Evolutionary conservation across 441 rosid genomes (phyloP), one percentile per base, ranked within the genome.

Genomic region (Syzygium malaccense): DNA sequence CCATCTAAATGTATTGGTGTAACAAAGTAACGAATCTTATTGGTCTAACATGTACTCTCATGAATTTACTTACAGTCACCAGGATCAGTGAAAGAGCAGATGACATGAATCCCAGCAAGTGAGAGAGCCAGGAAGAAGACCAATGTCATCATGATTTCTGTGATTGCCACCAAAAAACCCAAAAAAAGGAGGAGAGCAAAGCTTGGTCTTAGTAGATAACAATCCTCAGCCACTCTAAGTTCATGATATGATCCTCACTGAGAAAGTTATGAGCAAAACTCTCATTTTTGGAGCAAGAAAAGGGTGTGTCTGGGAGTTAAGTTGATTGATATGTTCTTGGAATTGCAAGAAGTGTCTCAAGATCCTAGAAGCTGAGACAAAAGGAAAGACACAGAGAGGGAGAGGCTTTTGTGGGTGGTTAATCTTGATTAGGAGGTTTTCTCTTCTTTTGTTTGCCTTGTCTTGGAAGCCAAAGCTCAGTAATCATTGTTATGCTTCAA

Each of bases 81-180:
- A n/a, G 86, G 41, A 64, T 89, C 86, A 8, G 90, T 89, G 80
- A n/a, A 51, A 15, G 79, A 89, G 78, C 58, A 78, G 80, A 85
- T 41, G 55, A 51, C 41, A 55, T 32, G 55, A 85, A 86, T 85
- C 45, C 85, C 23, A 26, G 60, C 79, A 54, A 85, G n/a, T 79
- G 71, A 85, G 23, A 71, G 8, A 18, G 71, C 45, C 51, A 66
- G 85, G 33, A 85, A 64, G 68, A 88, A 23, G 53, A 68, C 64
- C 85, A 88, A 68, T 56, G 68, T 88, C 85, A 88, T 41, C 83
- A 18, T 41, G 51, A 37, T 71, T 71, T 37, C 80, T 37, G 49
- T 33, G 49, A 37, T 71, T 71, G 80, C 80, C 80, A 37, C 80
- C 80, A 20, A 20, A 71, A 71, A 71, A 4, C 10, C 32, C 2